These are phyloP conservation scores for Medicago lupulina DNA, from an alignment of 306 rosid genomes.

Conservation along the genomic window DNA sequence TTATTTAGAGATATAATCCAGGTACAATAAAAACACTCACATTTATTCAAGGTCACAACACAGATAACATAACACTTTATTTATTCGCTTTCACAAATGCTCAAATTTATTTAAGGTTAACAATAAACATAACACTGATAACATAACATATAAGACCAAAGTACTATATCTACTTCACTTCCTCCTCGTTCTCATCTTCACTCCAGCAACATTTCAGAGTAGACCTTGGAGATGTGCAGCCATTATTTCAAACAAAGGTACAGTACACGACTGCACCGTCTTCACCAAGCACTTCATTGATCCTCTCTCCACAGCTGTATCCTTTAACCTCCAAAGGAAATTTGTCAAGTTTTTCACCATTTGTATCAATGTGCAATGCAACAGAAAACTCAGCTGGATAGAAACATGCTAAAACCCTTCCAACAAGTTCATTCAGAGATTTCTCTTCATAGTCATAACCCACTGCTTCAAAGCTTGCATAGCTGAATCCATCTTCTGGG, in stretches of 20 bases:
- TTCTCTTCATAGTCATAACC: conserved; percentile 67
- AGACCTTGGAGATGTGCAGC: conserved; percentile 76
- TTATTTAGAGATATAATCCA: too few relatives aligned
- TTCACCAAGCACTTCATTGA: conserved; percentile 59
- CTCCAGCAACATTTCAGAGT: conserved; percentile 81
- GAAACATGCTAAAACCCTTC: conserved; percentile 83
- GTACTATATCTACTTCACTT: conserved; percentile 50
- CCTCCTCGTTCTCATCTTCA: conserved; percentile 82
- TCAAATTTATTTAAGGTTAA: too few relatives aligned
- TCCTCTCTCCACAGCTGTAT: conserved; percentile 55
- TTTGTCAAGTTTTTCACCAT: conserved; percentile 41
- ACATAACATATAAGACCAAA: conserved; percentile 4
- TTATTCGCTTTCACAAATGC: too few relatives aligned
- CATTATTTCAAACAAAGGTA: conserved; percentile 53
- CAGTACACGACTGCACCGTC: conserved; percentile 63
- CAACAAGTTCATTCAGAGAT: conserved; percentile 55
- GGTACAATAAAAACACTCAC: too few relatives aligned
- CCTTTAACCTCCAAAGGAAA: conserved; percentile 63
- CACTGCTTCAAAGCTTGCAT: conserved; percentile 88
- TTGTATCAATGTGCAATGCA: conserved; percentile 63
- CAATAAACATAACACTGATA: not conserved
- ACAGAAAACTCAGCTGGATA: conserved; percentile 80
- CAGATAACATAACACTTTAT: too few relatives aligned
- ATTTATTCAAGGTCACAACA: too few relatives aligned
- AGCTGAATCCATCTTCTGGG: conserved; percentile 97